Conservation (phyloP, 306 rosid genomes). For the Vigna radiata region DNA sequence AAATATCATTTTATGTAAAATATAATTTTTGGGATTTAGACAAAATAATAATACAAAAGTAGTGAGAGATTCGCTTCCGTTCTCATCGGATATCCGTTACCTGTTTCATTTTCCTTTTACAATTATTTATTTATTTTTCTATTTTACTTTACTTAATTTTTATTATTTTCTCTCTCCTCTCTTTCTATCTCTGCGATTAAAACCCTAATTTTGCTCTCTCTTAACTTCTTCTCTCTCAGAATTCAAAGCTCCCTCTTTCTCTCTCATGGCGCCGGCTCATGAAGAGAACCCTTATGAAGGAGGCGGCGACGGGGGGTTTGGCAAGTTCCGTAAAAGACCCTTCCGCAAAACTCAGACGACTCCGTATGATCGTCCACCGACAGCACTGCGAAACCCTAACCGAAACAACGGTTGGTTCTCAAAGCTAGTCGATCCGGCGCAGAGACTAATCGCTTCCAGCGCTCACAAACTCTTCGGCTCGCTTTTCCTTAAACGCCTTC, state of each 20-base stretch:
- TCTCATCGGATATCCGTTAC: not conserved
- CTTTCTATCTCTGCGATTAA: slow-evolving; percentile 36
- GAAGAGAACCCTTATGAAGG: slow-evolving; percentile 65
- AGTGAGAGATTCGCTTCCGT: not conserved
- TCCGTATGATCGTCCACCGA: slow-evolving; percentile 85
- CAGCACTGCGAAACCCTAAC: slow-evolving; percentile 66
- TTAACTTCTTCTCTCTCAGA: slow-evolving; percentile 19
- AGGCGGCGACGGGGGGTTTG: slow-evolving; percentile 55
- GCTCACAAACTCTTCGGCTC: slow-evolving; percentile 77
- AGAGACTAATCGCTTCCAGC: slow-evolving; percentile 68
- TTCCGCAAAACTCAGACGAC: slow-evolving; percentile 62
- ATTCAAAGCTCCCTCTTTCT: slow-evolving; percentile 45
- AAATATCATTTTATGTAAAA: too few species aligned
- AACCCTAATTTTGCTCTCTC: slow-evolving; percentile 60
- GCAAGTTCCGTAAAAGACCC: slow-evolving; percentile 81
- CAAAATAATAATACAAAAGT: not conserved
- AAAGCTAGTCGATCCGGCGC: slow-evolving; percentile 94
- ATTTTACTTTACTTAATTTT: not conserved
- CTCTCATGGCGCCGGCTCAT: slow-evolving; percentile 75
- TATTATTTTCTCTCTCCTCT: not conserved
- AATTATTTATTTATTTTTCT: not conserved
- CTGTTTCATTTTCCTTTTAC: not conserved
- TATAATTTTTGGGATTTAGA: not conserved
- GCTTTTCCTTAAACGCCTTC: slow-evolving; percentile 78
- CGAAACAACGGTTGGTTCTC: slow-evolving; percentile 73